phyloP scores from a whole-genome alignment of 352 stramenopile species.

The Globisporangium spinosum region DNA sequence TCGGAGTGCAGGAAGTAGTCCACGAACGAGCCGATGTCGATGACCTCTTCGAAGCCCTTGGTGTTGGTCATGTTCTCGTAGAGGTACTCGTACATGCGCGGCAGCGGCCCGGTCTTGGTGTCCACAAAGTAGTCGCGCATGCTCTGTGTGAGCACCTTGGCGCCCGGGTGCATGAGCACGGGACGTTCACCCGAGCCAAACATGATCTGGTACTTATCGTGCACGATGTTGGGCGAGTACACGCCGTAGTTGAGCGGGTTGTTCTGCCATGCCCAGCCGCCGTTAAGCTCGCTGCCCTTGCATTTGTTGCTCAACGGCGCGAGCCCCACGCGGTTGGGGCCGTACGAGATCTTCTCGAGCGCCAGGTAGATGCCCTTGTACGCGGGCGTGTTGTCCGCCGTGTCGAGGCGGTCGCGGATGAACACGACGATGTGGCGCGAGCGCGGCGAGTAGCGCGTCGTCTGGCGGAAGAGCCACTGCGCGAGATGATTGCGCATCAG shows the following conservation, averaged over 20 bases:
- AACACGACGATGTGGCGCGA: constrained; percentile 67
- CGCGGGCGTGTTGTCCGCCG: constrained; percentile 23
- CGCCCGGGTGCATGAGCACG: constrained; percentile 40
- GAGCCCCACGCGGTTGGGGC: constrained; percentile 60
- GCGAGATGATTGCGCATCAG: constrained; percentile 77
- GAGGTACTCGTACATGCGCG: constrained; percentile 53
- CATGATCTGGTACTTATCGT: constrained; percentile 49
- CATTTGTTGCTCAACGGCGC: constrained; percentile 47
- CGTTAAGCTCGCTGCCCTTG: constrained; percentile 41
- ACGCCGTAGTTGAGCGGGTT: constrained; percentile 53
- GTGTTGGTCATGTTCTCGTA: constrained; percentile 65
- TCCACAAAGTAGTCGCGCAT: constrained; percentile 68
- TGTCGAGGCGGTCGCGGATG: constrained; percentile 35
- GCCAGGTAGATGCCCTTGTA: constrained; percentile 76
- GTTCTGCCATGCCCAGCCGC: constrained; percentile 81
- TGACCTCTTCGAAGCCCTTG: constrained; percentile 39
- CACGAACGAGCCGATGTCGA: constrained; percentile 66
- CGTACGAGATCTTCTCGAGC: constrained; percentile 74
- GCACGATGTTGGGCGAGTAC: constrained; percentile 49
- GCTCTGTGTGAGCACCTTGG: constrained; percentile 40
- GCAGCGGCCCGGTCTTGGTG: constrained; percentile 41
- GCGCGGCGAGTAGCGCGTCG: constrained; percentile 63
- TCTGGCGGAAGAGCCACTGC: constrained; percentile 71
- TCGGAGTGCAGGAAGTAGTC: constrained; percentile 75
- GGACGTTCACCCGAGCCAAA: constrained; percentile 56